Conservation (phyloP, 2,329 filamentous ascomycete genomes). For the Microdochium paspali region DNA sequence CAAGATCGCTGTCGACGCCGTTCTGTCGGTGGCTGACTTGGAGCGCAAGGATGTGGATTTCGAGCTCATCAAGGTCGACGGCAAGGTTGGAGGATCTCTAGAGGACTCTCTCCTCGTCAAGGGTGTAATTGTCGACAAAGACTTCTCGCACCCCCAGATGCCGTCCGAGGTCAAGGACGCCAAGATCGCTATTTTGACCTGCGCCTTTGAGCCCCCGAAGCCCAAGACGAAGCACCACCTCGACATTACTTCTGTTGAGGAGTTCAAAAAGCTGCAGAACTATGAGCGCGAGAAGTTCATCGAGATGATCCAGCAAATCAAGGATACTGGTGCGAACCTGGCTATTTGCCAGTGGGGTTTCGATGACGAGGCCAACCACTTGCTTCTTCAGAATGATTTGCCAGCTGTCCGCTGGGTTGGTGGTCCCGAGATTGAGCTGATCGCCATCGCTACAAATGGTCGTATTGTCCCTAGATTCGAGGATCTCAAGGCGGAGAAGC, state of each 20-base stretch:
- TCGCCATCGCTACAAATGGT: conserved; percentile 96
- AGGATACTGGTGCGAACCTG: conserved; percentile 91
- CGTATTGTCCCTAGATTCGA: conserved; percentile 96
- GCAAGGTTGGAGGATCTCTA: conserved; percentile 88
- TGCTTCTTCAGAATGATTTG: conserved; percentile 90
- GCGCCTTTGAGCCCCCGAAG: conserved; percentile 97
- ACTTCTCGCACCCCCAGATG: conserved; percentile 99
- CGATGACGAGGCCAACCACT: conserved; percentile 96
- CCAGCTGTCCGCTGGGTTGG: conserved; percentile 97
- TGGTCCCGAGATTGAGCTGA: conserved; percentile 94
- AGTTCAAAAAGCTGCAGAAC: conserved; percentile 94
- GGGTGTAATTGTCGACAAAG: conserved; percentile 98
- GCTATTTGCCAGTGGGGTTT: conserved; percentile 99
- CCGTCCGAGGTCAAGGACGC: conserved; percentile 89
- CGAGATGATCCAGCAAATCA: conserved; percentile 98
- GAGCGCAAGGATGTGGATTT: conserved; percentile 97
- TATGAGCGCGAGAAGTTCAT: conserved; percentile 96
- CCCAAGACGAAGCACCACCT: conserved; percentile 99
- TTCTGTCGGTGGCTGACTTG: conserved; percentile 90
- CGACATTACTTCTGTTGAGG: conserved; percentile 92
- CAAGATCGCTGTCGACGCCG: conserved; percentile 93
- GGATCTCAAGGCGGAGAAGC: conserved; percentile 82
- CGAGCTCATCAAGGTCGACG: conserved; percentile 98
- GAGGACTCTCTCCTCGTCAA: conserved; percentile 94
- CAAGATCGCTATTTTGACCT: conserved; percentile 95